Evolutionary conservation across 2,329 filamentous ascomycete genomes (phyloP), one percentile per base, ranked within the genome.

Genomic region (Tolypocladium tundrense): DNA sequence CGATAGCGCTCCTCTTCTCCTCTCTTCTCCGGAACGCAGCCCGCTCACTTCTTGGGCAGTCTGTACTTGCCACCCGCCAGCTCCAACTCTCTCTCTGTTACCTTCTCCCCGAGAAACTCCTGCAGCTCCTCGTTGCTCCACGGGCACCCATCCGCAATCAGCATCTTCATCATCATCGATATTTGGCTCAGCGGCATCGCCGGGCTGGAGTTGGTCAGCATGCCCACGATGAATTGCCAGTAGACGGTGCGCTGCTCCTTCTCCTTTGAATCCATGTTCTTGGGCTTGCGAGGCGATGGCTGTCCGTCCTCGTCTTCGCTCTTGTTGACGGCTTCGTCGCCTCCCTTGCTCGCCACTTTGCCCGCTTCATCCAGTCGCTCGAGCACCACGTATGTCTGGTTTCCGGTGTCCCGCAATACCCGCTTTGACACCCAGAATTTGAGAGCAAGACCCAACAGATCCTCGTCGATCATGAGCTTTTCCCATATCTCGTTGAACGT

Each of bases 131-230:
- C 92, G 67, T 90, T 90, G 61, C 88, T 90, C 81, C 91, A 96
- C 0, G 90, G 84, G 69, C 96, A 97, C 2, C 91, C 92, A 14
- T 91, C 91, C 0, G 89, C 84, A 56, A 97, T 85, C 59, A 93
- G 82, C 81, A 97, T 93, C 73, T 90, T 91, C 79, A 99, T 81
- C 90, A 97, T 97, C 87, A 92, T 96, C 10, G 86, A 81, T 63
- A 99, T 95, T 69, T 91, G 84, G 57, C 79, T 79, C 59, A 92
- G 76, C 55, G 89, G 87, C 89, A 97, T 94, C 35, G 88, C 74
- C 21, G 81, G 84, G 21, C 88, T 88, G 65, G 91, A 88, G 71
- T 97, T 97, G 61, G 91, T 97, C 72, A 99, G 76, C 94, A 99
- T 97, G 55, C 90, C 91, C 58, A 91, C 79, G 59, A 99, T 91